phyloP scores from a whole-genome alignment of 228 moss, liverwort and hornwort genomes.

The Sphagnum fallax region DNA sequence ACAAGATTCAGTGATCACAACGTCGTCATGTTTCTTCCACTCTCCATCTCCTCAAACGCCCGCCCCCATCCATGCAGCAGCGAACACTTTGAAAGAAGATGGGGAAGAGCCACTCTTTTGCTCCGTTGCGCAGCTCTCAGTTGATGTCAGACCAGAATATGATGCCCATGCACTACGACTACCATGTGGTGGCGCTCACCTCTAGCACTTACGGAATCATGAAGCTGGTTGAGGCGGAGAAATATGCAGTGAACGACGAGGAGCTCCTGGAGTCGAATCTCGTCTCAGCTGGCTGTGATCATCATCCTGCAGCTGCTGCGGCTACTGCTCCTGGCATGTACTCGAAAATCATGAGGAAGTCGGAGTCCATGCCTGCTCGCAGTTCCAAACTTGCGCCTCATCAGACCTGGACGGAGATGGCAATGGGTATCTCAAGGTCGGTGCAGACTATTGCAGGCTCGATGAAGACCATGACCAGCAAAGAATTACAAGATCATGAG shows the following conservation, averaged over 20 bases:
- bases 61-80: no score
- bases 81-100: slow-evolving; percentile 7
- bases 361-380: slow-evolving; percentile 27
- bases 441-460: slow-evolving; percentile 7
- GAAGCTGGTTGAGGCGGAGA: slow-evolving; percentile 45
- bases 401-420: slow-evolving; percentile 59
- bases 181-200: slow-evolving; percentile 41
- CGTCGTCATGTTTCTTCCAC: no score
- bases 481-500: slow-evolving; percentile 21
- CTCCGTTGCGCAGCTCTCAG: slow-evolving; percentile 12
- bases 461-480: no score
- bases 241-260: slow-evolving; percentile 25
- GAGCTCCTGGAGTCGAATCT: slow-evolving; percentile 20
- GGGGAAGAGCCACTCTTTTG: slow-evolving; percentile 49
- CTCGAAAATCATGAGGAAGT: slow-evolving; percentile 22
- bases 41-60: no score
- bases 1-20: no score
- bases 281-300: slow-evolving; percentile 12
- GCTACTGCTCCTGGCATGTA: background rate
- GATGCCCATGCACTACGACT: slow-evolving; percentile 24
- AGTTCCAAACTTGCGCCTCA: slow-evolving; percentile 4
- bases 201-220: slow-evolving; percentile 53
- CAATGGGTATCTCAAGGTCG: slow-evolving; percentile 40
- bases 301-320: no score
- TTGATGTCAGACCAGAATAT: slow-evolving; percentile 17